Conservation (phyloP, 139 green algal genomes). For the Chlamydomonas sp. region DNA sequence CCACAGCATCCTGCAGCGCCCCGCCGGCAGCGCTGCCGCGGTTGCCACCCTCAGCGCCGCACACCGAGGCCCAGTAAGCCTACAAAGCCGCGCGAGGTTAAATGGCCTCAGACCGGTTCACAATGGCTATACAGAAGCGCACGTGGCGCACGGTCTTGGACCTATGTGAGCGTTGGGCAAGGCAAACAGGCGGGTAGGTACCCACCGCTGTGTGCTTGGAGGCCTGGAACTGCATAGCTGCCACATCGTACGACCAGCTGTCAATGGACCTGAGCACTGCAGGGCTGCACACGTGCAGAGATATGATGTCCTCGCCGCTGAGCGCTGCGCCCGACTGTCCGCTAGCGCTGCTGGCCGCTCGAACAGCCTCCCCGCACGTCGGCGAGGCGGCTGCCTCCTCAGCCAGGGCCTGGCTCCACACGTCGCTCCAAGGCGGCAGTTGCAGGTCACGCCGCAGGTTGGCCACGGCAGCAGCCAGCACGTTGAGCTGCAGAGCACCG, state of each 20-base stretch:
- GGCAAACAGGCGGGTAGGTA: background rate
- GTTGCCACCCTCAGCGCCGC: too few species aligned
- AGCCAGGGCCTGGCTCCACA: conserved; percentile 2
- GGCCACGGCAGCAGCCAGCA: background rate
- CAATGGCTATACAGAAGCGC: too few species aligned
- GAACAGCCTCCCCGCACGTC: background rate
- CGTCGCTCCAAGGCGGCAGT: conserved; percentile 8
- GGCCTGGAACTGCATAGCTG: background rate
- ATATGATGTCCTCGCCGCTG: background rate
- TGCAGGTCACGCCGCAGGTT: conserved; percentile 13
- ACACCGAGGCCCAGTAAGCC: too few species aligned
- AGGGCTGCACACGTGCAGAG: background rate
- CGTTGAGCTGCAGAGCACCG: background rate
- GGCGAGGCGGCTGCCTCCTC: background rate
- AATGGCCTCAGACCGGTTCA: too few species aligned
- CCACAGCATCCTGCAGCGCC: too few species aligned
- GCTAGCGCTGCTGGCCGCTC: background rate
- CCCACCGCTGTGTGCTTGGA: conserved; percentile 30
- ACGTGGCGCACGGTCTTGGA: background rate
- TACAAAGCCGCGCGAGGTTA: too few species aligned
- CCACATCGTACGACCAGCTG: conserved; percentile 31
- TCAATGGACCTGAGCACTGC: background rate
- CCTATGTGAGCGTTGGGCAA: background rate
- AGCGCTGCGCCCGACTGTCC: background rate
- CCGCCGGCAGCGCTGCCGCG: too few species aligned